Conservation (phyloP, 2,329 filamentous ascomycete genomes). For the Verticillium nubilum region DNA sequence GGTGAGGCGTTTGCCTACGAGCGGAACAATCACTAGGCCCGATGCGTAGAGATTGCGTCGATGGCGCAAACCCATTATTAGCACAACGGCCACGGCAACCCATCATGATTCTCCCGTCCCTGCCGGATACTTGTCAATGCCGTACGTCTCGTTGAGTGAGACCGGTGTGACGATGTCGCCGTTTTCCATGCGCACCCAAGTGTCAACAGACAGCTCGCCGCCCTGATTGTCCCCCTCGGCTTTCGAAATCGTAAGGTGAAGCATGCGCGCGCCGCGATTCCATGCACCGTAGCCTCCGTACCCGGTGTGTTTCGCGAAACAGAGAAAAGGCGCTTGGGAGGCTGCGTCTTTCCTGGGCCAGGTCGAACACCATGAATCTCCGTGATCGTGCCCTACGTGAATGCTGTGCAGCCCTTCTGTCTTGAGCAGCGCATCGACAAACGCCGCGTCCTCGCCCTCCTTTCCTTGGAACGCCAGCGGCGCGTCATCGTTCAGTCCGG, state of each 20-base stretch:
- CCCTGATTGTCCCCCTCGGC: conserved; percentile 23
- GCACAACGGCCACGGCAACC: neutral
- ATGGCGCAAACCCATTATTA: neutral
- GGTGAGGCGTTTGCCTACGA: neutral
- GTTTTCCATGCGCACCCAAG: conserved; percentile 57
- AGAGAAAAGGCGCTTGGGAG: conserved; percentile 26
- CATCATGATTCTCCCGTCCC: neutral
- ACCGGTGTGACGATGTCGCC: conserved; percentile 46
- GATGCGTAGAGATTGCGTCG: neutral
- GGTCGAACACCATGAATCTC: conserved; percentile 36
- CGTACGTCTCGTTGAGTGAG: conserved; percentile 54
- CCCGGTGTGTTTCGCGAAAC: conserved; percentile 61
- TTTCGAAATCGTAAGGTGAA: conserved; percentile 11
- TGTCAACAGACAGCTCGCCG: conserved; percentile 40
- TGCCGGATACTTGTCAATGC: conserved; percentile 45
- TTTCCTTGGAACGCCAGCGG: conserved; percentile 23
- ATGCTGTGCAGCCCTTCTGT: conserved; percentile 41
- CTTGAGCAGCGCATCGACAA: conserved; percentile 44
- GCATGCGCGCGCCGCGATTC: conserved; percentile 49
- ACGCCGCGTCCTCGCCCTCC: conserved; percentile 35
- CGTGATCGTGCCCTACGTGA: conserved; percentile 54
- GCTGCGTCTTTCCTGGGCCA: conserved; percentile 12
- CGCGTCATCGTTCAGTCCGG: conserved; percentile 19
- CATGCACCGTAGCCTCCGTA: conserved; percentile 66
- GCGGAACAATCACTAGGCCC: neutral